Base-by-base conservation (phyloP, 2,329 filamentous ascomycete species). In the Diplodia mutila region DNA sequence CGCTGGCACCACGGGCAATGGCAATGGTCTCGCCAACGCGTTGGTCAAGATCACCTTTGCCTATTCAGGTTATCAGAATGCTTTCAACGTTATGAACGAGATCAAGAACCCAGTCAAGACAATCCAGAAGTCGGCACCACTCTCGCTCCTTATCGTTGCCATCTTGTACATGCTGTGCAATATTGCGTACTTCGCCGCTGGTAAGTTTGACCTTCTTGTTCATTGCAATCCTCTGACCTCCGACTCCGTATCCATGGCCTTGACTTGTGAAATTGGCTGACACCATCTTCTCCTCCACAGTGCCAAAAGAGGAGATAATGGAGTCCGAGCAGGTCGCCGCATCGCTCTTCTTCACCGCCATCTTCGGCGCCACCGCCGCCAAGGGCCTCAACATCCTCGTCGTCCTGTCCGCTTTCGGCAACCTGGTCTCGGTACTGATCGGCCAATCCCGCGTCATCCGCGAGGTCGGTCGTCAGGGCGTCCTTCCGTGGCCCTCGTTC, bases 291-390 rank as follows among this genome's bases (percentile, higher is more conserved):
- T 72, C 73, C 12, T 27, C 25, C 12, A n/a, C 29, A 0, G 85
- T 91, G 0, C 89, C 90, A 0, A 76, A 90, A 4, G 86, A 90
- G 0, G 88, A 91, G 53, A 89, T 92, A 71, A 87, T 87, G 70
- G 77, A 82, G 0, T 90, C 89, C 67, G 87, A 89, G 0, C 89
- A 91, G 73, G 81, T 91, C 2, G 87, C 92, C 46, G 89, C 88
- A 0, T 89, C 89, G 0, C 77, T 91, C 0, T 90, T 91, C 70
- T 91, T 92, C 71, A 84, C 89, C 69, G 80, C 83, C 8, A 79
- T 89, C 0, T 91, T 92, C 74, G 90, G 89, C 0, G 77, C 27
- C 14, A 25, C 18, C 2, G 65, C 81, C 1, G 81, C 80, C 0
- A 57, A 61, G 25, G 90, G 89, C 0, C 83, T 84, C 39, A 81